Evolutionary conservation across 108 stramenopile genomes (phyloP).

Genomic region (Schizochytrium sp.): DNA sequence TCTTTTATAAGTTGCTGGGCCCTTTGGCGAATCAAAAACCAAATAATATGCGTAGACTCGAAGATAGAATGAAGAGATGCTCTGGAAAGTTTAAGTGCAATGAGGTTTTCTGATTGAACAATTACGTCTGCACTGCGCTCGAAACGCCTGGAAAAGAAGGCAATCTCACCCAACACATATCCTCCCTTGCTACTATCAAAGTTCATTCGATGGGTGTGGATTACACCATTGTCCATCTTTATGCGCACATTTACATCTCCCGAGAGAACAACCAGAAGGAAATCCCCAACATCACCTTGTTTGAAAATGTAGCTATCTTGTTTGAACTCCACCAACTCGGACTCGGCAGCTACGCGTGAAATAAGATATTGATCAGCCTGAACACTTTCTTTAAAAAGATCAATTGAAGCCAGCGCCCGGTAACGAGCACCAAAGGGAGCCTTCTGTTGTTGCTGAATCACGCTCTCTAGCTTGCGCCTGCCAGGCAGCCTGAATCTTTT

Average conservation of each 20-base stretch:
- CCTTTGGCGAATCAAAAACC: not conserved
- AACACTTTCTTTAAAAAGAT: not conserved
- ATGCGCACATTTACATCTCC: constrained; percentile 25
- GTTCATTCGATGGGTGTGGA: not conserved
- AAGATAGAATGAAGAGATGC: constrained; percentile 34
- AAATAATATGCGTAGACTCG: not conserved
- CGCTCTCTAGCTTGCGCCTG: not conserved
- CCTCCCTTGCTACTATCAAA: not conserved
- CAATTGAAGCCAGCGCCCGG: not conserved
- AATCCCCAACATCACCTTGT: constrained; percentile 47
- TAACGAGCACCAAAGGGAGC: constrained; percentile 40
- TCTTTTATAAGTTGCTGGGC: not conserved
- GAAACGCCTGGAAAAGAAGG: not conserved
- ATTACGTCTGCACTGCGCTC: constrained; percentile 33
- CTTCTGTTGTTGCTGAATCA: not conserved
- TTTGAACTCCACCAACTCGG: not conserved
- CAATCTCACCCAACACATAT: constrained; percentile 24
- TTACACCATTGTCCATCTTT: not conserved
- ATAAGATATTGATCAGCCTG: constrained; percentile 1
- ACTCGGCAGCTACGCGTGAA: constrained; percentile 28
- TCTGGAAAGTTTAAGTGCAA: constrained; percentile 25
- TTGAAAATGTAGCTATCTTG: not conserved
- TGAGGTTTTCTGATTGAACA: constrained; percentile 28
- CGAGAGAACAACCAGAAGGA: not conserved
- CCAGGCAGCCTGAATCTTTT: not conserved